Evolutionary conservation across 306 rosid genomes (phyloP).

Genomic region (Canavalia ensiformis): DNA sequence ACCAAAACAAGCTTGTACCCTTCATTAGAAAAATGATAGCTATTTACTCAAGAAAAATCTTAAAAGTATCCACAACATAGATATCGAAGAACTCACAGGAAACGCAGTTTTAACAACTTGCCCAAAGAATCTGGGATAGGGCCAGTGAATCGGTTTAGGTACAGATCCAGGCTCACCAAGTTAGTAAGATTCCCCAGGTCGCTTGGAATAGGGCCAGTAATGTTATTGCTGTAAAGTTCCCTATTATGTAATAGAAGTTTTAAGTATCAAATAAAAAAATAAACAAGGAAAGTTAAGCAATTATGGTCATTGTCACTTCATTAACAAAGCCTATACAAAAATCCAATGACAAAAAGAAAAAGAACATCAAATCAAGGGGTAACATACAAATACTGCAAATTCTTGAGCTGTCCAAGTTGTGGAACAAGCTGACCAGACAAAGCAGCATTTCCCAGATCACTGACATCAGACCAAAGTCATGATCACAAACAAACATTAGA

Average conservation of each 20-base stretch:
- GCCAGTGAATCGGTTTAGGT: slow-evolving; percentile 84
- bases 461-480: slow-evolving; percentile 49
- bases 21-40: neutral
- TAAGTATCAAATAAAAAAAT: neutral
- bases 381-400: slow-evolving; percentile 95
- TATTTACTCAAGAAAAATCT: slow-evolving; percentile 6
- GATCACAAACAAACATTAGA: slow-evolving; percentile 48
- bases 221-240: slow-evolving; percentile 98
- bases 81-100: slow-evolving; percentile 75
- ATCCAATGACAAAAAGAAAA: slow-evolving; percentile 8
- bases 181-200: slow-evolving; percentile 98
- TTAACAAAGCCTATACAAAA: slow-evolving; percentile 16
- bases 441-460: slow-evolving; percentile 98
- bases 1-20: slow-evolving; percentile 24
- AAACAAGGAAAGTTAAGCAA: neutral
- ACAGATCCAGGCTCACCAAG: slow-evolving; percentile 99
- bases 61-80: neutral
- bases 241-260: slow-evolving; percentile 51
- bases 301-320: slow-evolving; percentile 10
- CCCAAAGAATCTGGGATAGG: slow-evolving; percentile 95
- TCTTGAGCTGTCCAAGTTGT: slow-evolving; percentile 95
- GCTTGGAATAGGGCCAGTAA: slow-evolving; percentile 89
- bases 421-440: slow-evolving; percentile 96
- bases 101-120: slow-evolving; percentile 89
- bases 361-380: slow-evolving; percentile 40